These are phyloP conservation scores for Saturnispora gosingensis DNA, from an alignment of 805 yeast species.

Conservation along the genomic window DNA sequence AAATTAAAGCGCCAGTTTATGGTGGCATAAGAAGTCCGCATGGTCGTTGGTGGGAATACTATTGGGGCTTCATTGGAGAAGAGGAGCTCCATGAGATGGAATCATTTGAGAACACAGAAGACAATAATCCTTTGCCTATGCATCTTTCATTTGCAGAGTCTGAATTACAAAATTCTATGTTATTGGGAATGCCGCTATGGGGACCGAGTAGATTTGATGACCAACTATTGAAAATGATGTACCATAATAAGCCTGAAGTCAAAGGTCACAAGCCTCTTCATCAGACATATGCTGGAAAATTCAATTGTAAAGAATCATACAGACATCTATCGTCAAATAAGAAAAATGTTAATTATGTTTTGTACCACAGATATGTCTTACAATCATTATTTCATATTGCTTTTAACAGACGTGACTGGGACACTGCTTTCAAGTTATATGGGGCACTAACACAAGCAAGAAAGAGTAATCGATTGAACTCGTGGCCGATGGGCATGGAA, in stretches of 20 bases:
- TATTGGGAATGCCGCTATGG: constrained; percentile 1
- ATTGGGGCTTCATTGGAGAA: constrained; percentile 1
- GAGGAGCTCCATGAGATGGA: constrained; percentile 4
- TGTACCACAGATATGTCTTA: constrained; percentile 2
- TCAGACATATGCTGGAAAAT: neutral
- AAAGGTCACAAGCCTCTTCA: neutral
- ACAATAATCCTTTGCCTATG: neutral
- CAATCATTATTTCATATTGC: constrained; percentile 4
- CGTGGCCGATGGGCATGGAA: constrained; percentile 3
- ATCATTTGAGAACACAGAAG: neutral
- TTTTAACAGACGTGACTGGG: constrained; percentile 3
- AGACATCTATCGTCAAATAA: neutral
- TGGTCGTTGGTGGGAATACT: neutral
- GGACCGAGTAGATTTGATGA: constrained; percentile 2
- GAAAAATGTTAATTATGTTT: neutral
- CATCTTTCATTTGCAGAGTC: neutral
- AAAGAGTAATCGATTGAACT: neutral
- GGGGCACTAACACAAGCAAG: neutral
- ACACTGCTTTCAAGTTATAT: neutral
- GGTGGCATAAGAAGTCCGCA: neutral
- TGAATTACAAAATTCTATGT: neutral
- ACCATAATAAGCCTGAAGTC: neutral
- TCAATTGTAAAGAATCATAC: neutral
- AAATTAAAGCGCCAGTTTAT: neutral
- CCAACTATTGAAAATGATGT: neutral